Conservation (phyloP, 2,329 filamentous ascomycete species). For the Epicoccum nigrum region DNA sequence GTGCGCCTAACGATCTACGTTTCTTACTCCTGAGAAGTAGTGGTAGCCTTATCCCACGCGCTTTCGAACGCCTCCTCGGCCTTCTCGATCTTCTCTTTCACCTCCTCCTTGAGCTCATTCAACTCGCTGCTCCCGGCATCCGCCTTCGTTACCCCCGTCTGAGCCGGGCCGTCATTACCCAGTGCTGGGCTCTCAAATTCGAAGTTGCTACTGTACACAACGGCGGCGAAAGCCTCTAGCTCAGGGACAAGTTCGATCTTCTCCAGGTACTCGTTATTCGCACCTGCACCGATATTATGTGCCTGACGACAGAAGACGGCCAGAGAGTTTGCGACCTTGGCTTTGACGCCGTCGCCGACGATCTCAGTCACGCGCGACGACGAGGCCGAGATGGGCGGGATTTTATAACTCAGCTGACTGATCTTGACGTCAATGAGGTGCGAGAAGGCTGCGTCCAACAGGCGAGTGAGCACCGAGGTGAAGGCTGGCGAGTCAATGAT, state of each 20-base stretch:
- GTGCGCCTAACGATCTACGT: too few species aligned
- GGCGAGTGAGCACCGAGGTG: constrained; percentile 79
- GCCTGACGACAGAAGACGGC: constrained; percentile 91
- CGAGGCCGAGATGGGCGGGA: constrained; percentile 53
- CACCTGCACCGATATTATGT: constrained; percentile 77
- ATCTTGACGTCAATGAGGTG: constrained; percentile 83
- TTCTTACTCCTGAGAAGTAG: too few species aligned
- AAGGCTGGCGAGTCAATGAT: constrained; percentile 94
- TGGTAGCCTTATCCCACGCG: constrained; percentile 71
- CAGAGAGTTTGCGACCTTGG: constrained; percentile 86
- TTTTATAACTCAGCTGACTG: constrained; percentile 77
- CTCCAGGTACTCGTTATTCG: constrained; percentile 57
- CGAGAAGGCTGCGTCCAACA: constrained; percentile 88
- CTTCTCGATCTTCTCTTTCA: constrained; percentile 42
- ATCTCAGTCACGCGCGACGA: constrained; percentile 58
- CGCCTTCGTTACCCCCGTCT: background rate
- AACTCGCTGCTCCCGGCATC: constrained; percentile 56
- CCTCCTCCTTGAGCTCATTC: constrained; percentile 56
- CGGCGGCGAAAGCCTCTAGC: constrained; percentile 81
- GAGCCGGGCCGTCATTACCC: constrained; percentile 15
- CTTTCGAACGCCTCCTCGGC: constrained; percentile 63
- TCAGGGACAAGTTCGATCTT: constrained; percentile 78
- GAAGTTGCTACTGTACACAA: constrained; percentile 86
- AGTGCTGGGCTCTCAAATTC: constrained; percentile 56
- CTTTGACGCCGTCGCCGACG: constrained; percentile 58